Base-by-base conservation (phyloP, 345 rosid species). In the Rhodomyrtus tomentosa region DNA sequence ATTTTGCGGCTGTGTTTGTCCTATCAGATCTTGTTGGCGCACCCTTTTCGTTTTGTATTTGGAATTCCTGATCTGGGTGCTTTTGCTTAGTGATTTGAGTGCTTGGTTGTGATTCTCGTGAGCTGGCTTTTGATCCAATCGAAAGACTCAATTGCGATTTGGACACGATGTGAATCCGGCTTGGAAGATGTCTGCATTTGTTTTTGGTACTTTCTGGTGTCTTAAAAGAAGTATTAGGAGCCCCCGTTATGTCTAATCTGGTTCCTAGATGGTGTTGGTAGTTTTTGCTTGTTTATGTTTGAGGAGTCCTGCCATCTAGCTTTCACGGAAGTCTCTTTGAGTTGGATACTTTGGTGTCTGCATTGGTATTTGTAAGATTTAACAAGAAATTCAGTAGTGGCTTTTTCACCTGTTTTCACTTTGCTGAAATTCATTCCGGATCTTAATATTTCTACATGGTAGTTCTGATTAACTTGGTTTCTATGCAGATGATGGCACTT, bases 401-500 rank as follows among this genome's bases (percentile, higher is more conserved):
- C 58, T 22, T 22, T 24, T 55, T 55, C 54, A 0, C 24, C 79
- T 9, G 11, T 68, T 68, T 68, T 68, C 7, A 8, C 79, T 18
- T 22, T 68, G 79, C 40, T 11, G 22, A 68, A 68, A 20, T 42
- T 68, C 79, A 36, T 32, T 32, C 79, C 4, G 45, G 79, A 9
- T 68, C 45, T 68, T 68, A 68, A 36, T 68, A 68, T 18, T 36
- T 68, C 14, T 18, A 36, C 24, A 18, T 68, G 24, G 45, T 36
- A 32, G 45, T 68, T 18, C 76, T 68, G 45, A 36, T 36, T 68
- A 68, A 68, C 9, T 68, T 9, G 25, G 76, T 36, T 68, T 68
- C 13, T 68, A 53, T 88, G 91, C 89, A 97, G 99, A 88, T 85
- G 98, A 94, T 92, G 98, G 98, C 80, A 95, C 94, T 59, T 97